phyloP scores from a whole-genome alignment of 768 basidiomycete species.

The Termitomyces sp. region DNA sequence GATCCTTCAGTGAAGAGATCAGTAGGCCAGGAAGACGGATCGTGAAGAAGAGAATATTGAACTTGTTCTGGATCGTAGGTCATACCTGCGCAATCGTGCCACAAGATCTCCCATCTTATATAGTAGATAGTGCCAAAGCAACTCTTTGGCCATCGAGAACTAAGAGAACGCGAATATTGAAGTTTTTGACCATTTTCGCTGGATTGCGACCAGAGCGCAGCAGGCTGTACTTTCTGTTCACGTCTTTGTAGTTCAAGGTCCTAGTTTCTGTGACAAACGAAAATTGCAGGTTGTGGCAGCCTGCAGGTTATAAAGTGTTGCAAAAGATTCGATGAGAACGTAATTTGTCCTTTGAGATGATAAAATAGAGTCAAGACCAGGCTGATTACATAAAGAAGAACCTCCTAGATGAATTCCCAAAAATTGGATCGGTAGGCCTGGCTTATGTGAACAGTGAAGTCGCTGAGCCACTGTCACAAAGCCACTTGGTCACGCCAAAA shows the following conservation, averaged over 20 bases:
- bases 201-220: background rate
- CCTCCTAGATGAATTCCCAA: too few species aligned
- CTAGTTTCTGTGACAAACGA: too few species aligned
- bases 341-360: too few species aligned
- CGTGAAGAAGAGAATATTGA: background rate
- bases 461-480: too few species aligned
- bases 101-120: background rate
- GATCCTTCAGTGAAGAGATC: background rate
- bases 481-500: background rate
- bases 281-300: too few species aligned
- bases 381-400: too few species aligned
- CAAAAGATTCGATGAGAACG: too few species aligned
- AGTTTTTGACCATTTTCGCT: background rate
- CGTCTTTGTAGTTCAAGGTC: too few species aligned
- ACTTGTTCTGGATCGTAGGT: background rate
- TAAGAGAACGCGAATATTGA: background rate
- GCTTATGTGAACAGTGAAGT: too few species aligned
- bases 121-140: background rate
- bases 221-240: background rate
- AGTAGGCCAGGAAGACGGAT: background rate
- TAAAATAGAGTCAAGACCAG: too few species aligned
- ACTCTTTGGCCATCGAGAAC: background rate
- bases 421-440: too few species aligned
- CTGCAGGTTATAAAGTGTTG: too few species aligned
- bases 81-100: background rate